Conservation (phyloP, 148 eudicot species). For the Amaranthus palmeri region DNA sequence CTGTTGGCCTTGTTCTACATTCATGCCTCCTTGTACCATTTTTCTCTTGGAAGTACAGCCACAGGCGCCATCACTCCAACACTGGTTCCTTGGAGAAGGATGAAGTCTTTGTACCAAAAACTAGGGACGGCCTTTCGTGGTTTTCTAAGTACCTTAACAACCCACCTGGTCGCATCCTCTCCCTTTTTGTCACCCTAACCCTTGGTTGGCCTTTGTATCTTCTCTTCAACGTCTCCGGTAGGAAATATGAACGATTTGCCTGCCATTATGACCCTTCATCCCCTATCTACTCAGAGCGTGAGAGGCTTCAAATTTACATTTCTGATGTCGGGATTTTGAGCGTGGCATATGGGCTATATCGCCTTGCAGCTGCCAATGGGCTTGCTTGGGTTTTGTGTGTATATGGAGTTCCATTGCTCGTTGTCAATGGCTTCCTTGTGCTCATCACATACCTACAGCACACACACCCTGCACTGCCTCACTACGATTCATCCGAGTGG, state of each 20-base stretch:
- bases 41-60: slow-evolving; percentile 88
- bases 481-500: slow-evolving; percentile 81
- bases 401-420: slow-evolving; percentile 61
- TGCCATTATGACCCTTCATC: slow-evolving; percentile 79
- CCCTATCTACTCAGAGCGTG: slow-evolving; percentile 68
- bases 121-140: slow-evolving; percentile 34
- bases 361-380: slow-evolving; percentile 48
- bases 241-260: slow-evolving; percentile 68
- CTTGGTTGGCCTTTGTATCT: slow-evolving; percentile 79
- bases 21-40: slow-evolving; percentile 71
- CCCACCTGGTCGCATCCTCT: slow-evolving; percentile 59
- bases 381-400: slow-evolving; percentile 58
- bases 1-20: slow-evolving; percentile 76
- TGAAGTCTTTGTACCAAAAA: slow-evolving; percentile 80
- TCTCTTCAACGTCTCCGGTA: slow-evolving; percentile 68
- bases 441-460: slow-evolving; percentile 73
- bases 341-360: slow-evolving; percentile 42
- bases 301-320: slow-evolving; percentile 52
- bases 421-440: slow-evolving; percentile 74
- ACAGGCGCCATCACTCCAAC: slow-evolving; percentile 90
- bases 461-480: slow-evolving; percentile 81
- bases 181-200: slow-evolving; percentile 46
- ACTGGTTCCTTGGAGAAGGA: slow-evolving; percentile 80
- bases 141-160: slow-evolving; percentile 59
- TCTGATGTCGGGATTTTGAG: slow-evolving; percentile 65